Percentiles rank a stretch among this genome's conserved stretches.
phyloP scores from a whole-genome alignment of 108 stramenopile species.

The Nitzschia sp. region DNA sequence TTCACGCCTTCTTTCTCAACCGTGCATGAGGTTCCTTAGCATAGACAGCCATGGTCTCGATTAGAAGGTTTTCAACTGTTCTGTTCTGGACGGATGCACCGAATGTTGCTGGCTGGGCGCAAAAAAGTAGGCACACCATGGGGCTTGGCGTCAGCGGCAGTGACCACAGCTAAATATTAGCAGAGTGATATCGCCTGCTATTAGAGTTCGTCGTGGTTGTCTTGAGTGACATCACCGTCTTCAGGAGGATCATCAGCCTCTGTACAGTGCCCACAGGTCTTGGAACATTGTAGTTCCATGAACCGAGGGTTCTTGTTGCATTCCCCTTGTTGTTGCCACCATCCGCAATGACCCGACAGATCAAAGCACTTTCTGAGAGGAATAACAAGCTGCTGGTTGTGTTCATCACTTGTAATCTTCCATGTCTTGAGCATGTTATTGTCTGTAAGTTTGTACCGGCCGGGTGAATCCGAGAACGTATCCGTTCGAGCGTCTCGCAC shows the following conservation, averaged over 20 bases:
- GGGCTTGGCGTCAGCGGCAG: too few relatives aligned
- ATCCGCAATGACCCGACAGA: conserved; percentile 58
- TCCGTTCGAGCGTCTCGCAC: conserved; percentile 58
- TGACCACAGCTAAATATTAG: too few relatives aligned
- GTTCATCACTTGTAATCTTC: conserved; percentile 45
- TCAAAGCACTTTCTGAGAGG: conserved; percentile 45
- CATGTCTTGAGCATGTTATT: conserved; percentile 30
- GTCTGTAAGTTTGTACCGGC: conserved; percentile 43
- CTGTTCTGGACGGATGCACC: too few relatives aligned
- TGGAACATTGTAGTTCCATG: conserved; percentile 45
- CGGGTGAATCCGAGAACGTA: conserved; percentile 39
- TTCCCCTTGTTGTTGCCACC: conserved; percentile 46
- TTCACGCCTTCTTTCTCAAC: too few relatives aligned
- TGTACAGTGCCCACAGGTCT: conserved; percentile 34
- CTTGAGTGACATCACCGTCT: not conserved
- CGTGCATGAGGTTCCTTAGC: too few relatives aligned
- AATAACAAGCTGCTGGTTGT: conserved; percentile 35
- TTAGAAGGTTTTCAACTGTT: too few relatives aligned
- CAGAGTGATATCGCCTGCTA: too few relatives aligned
- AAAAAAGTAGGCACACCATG: too few relatives aligned
- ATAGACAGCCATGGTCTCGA: too few relatives aligned
- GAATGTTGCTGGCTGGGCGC: too few relatives aligned
- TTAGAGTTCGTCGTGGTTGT: conserved; percentile 7
- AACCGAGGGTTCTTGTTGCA: conserved; percentile 57
- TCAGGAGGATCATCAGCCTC: conserved; percentile 3